Evolutionary conservation across 2,329 filamentous ascomycete species (phyloP).

Genomic region (Scedosporium apiospermum): DNA sequence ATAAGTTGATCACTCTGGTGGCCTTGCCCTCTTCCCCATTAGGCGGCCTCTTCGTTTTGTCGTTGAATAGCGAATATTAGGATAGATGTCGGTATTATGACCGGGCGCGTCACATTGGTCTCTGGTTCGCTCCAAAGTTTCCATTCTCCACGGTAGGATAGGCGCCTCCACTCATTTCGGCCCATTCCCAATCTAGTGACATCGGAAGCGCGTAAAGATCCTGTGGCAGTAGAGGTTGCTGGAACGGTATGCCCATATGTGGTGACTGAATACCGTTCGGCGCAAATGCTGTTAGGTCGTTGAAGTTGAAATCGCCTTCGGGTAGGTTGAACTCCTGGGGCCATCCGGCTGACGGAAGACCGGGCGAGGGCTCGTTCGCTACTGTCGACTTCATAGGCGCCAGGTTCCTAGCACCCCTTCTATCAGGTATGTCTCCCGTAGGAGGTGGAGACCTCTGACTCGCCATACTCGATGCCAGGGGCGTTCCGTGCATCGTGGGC

Average conservation of each 20-base stretch:
- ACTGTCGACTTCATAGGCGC: slow-evolving; percentile 29
- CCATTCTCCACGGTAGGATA: slow-evolving; percentile 58
- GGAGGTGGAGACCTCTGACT: slow-evolving; percentile 20
- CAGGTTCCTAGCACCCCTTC: not conserved
- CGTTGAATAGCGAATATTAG: too few species aligned
- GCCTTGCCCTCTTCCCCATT: too few species aligned
- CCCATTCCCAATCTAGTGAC: slow-evolving; percentile 84
- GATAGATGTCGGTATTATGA: too few species aligned
- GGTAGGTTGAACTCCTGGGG: slow-evolving; percentile 32
- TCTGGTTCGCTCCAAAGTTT: slow-evolving; percentile 27
- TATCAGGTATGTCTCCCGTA: slow-evolving; percentile 7
- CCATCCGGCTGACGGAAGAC: slow-evolving; percentile 35
- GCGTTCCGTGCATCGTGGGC: slow-evolving; percentile 17
- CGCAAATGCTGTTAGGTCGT: slow-evolving; percentile 36
- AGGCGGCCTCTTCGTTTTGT: too few species aligned
- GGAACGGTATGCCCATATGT: slow-evolving; percentile 38
- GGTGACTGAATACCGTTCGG: slow-evolving; percentile 24
- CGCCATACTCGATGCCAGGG: slow-evolving; percentile 13
- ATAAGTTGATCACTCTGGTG: not conserved
- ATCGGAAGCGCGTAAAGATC: slow-evolving; percentile 95
- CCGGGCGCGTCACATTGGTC: not conserved
- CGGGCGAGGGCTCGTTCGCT: slow-evolving; percentile 32
- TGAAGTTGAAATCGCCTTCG: slow-evolving; percentile 30
- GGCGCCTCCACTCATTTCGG: slow-evolving; percentile 56
- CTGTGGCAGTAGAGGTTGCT: slow-evolving; percentile 82